A percentile compares a stretch with the other conserved stretches of the same genome.
Conservation (phyloP, 495 filamentous ascomycete genomes). For the Aspergillus baeticus region DNA sequence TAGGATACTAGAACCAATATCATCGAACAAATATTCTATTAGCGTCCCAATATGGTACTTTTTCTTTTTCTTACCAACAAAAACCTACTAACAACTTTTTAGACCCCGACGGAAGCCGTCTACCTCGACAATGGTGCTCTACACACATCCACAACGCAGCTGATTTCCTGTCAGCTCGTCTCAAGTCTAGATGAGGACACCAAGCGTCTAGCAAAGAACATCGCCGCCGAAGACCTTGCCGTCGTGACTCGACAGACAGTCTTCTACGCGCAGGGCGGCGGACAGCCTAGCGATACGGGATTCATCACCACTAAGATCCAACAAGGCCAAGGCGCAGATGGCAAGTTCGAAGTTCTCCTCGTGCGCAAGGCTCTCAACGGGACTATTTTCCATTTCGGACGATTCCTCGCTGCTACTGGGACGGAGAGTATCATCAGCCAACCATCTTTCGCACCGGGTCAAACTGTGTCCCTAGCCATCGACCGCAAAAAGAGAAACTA, state of each 20-base stretch:
- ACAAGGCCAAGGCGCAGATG: conserved; percentile 4
- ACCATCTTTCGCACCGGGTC: conserved; percentile 32
- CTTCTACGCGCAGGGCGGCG: conserved; percentile 66
- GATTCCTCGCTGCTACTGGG: conserved; percentile 29
- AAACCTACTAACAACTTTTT: background rate
- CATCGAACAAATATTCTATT: too few species aligned
- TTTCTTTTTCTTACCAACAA: background rate
- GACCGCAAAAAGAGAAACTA: conserved; percentile 53
- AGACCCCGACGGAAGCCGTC: conserved; percentile 30
- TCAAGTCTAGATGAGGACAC: conserved; percentile 47
- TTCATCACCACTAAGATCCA: conserved; percentile 33
- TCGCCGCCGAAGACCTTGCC: conserved; percentile 22
- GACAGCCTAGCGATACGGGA: conserved; percentile 62
- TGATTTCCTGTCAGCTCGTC: conserved; percentile 47
- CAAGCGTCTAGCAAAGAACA: conserved; percentile 25
- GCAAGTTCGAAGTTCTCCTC: conserved; percentile 47
- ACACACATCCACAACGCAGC: conserved; percentile 41
- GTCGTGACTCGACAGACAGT: conserved; percentile 57
- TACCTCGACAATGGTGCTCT: conserved; percentile 57
- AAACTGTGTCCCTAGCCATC: conserved; percentile 49
- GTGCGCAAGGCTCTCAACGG: conserved; percentile 49
- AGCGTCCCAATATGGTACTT: background rate
- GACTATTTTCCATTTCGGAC: conserved; percentile 58
- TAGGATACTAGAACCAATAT: too few species aligned
- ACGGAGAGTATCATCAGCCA: background rate